Base-by-base conservation (phyloP, 2,329 filamentous ascomycete species). In the Arthrinium puccinioides region DNA sequence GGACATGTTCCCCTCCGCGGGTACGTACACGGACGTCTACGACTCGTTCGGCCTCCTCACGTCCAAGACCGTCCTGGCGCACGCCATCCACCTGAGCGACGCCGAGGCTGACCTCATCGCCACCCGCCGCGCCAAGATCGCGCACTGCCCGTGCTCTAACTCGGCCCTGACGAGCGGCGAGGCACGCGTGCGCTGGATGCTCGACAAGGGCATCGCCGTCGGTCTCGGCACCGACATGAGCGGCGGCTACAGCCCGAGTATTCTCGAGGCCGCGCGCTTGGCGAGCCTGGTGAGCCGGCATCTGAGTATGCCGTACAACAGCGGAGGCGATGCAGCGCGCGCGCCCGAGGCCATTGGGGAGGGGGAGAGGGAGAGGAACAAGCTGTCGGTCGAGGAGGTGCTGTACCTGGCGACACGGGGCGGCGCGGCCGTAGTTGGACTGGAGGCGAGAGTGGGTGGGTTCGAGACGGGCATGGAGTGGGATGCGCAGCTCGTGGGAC, bases 181-280 rank as follows among this genome's bases (percentile, higher is more conserved):
- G 33, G 85, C 86, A 8, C 78, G 76, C 4, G 82, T 98, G 2
- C 72, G 90, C 14, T 74, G 74, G 60, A 57, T 95, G 48, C 69
- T 95, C 36, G 74, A 87, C 16, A 71, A 73, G 36, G 87, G 86
- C 0, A 71, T 97, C 31, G 78, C 76, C 0, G 79, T 96, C 6
- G 90, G 92, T 0, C 64, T 98, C 0, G 92, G 92, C 0, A 97
- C 90, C 0, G 92, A 98, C 58, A 79, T 97, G 40, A 85, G 79
- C 49, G 92, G 90, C 3, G 92, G 92, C 0, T 96, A 90, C 57
- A 85, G 79, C 38, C 73, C 86, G 0, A 86, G 79, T 43, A 75
- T 97, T 9, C 72, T 97, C 0, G 85, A 92, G 47, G 81, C 87
- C n/a, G 86, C 82, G 29, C 66, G 89, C 11, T 85, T 92, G 53